These are phyloP conservation scores for Nicotiana tomentosiformis DNA, from an alignment of 257 asterid species.

Conservation along the genomic window DNA sequence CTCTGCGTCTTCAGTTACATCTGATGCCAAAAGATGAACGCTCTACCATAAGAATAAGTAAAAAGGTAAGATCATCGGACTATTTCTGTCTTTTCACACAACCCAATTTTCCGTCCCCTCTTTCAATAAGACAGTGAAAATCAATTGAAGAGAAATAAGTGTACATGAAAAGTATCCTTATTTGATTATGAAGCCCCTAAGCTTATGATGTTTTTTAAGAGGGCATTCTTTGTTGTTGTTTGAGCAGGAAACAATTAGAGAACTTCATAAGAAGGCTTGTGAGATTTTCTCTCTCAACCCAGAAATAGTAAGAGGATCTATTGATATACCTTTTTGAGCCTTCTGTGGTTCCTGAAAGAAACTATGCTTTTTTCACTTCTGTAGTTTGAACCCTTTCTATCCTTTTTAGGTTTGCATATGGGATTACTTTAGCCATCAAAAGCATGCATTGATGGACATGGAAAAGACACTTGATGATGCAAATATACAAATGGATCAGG, in stretches of 20 bases:
- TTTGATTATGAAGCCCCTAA: background rate
- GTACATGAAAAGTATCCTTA: background rate
- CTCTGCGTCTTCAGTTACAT: constrained; percentile 89
- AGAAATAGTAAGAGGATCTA: constrained; percentile 57
- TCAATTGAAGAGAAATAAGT: background rate
- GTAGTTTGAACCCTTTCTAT: background rate
- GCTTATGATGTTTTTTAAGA: background rate
- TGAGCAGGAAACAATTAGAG: constrained; percentile 84
- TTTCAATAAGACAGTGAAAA: background rate
- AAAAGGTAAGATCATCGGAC: constrained; percentile 52
- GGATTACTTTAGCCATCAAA: constrained; percentile 86
- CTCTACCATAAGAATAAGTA: constrained; percentile 85
- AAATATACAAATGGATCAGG: constrained; percentile 99
- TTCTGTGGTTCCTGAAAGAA: constrained; percentile 8
- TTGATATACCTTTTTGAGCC: constrained; percentile 12
- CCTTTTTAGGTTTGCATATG: constrained; percentile 66
- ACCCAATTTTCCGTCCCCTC: background rate
- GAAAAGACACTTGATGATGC: constrained; percentile 94
- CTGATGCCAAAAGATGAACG: constrained; percentile 81
- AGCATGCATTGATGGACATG: constrained; percentile 95
- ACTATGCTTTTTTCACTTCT: constrained; percentile 6
- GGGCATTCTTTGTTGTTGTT: constrained; percentile 3
- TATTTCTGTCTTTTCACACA: background rate
- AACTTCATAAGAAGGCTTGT: constrained; percentile 85
- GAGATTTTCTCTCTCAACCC: constrained; percentile 66